phyloP scores from a whole-genome alignment of 768 basidiomycete species.

The Termitomyces sp. region DNA sequence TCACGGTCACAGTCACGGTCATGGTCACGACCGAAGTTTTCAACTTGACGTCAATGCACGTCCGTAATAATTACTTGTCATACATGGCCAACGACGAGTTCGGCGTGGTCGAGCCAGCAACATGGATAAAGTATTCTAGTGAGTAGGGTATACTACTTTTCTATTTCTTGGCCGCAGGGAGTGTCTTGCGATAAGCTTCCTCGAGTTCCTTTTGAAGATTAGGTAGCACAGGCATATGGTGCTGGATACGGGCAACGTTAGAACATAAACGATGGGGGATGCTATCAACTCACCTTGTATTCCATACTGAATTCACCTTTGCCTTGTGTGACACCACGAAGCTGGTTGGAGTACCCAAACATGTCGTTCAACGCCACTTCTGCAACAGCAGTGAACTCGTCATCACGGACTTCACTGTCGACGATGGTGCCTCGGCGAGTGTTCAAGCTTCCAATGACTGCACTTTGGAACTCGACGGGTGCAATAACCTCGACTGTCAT shows the following conservation, averaged over 20 bases:
- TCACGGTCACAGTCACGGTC: neutral
- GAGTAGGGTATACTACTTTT: conserved; percentile 12
- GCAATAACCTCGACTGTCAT: conserved; percentile 98
- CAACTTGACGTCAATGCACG: too few relatives aligned
- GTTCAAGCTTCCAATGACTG: conserved; percentile 92
- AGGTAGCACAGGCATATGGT: conserved; percentile 80
- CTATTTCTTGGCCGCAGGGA: conserved; percentile 69
- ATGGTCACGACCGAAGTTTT: neutral
- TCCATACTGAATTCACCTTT: conserved; percentile 89
- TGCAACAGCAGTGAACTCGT: conserved; percentile 89
- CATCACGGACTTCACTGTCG: conserved; percentile 94
- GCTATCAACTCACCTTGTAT: conserved; percentile 54
- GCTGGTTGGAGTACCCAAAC: conserved; percentile 94
- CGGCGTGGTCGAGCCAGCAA: neutral
- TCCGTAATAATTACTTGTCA: neutral
- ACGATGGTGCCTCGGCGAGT: conserved; percentile 89
- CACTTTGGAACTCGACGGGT: conserved; percentile 92
- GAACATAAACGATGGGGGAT: conserved; percentile 3
- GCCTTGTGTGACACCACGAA: conserved; percentile 93
- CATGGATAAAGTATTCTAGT: conserved; percentile 6
- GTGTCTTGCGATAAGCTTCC: conserved; percentile 79
- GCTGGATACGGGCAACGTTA: conserved; percentile 32
- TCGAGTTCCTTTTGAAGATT: conserved; percentile 86
- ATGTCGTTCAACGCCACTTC: conserved; percentile 97
- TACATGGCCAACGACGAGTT: neutral